Base-by-base conservation (phyloP, 495 filamentous ascomycete genomes). In the Penicillium waksmanii region DNA sequence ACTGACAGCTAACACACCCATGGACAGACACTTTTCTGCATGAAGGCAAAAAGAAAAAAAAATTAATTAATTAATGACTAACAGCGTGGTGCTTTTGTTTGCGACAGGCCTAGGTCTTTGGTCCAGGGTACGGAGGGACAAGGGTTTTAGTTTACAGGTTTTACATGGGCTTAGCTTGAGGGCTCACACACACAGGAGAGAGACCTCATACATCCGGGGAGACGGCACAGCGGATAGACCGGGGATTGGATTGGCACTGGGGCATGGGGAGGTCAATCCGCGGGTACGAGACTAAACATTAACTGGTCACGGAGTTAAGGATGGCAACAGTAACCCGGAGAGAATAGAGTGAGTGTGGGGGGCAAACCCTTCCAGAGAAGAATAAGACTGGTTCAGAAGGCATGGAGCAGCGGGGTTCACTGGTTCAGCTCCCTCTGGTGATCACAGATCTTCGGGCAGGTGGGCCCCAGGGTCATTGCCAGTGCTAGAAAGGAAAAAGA, bases 251-350 rank as follows among this genome's bases (percentile, higher is more conserved):
- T 38, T 38, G 17, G n/a, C 42, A 44, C 17, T 44, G 42, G 42
- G 42, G 6, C 13, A 23, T 48, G 46, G 46, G 46, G 19, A 59
- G 46, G 46, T 48, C 46, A 23, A 48, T 23, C 46, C 46, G 46
- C 46, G 46, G 46, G 46, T 25, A 48, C 46, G 3, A 48, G 21
- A 48, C 46, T 11, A 48, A 48, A 12, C 42, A 44, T 18, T 44
- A 9, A 44, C 51, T 48, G 42, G 42, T n/a, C 43, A 59, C 57
- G 51, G 57, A 59, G 57, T 34, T 38, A 59, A 48, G 43, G 42
- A 52, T 46, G 56, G 56, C 25, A 59, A 59, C 21, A 53, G 51
- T 11, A 54, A 50, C 49, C 57, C 57, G 57, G 40, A 27, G 15
- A 13, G 46, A 27, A 48, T 5, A 40, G 42, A 53, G 53, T 17